phyloP scores from a whole-genome alignment of 306 rosid genomes.

The Arachis stenosperma region DNA sequence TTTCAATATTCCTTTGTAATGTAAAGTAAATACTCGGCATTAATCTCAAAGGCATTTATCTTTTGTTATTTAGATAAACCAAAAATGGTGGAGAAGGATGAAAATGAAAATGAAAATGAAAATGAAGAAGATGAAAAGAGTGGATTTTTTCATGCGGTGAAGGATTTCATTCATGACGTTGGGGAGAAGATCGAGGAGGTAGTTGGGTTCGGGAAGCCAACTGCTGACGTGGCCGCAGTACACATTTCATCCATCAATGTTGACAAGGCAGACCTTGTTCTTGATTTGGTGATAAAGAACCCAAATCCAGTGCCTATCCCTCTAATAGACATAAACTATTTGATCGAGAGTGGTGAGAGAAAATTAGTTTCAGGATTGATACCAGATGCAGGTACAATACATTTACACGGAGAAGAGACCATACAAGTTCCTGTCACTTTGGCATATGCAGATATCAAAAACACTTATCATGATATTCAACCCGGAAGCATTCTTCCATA shows the following conservation, averaged over 20 bases:
- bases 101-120: conserved; percentile 40
- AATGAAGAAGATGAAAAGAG: conserved; percentile 50
- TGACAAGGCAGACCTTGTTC: conserved; percentile 64
- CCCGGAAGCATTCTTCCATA: conserved; percentile 81
- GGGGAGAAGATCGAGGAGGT: conserved; percentile 81
- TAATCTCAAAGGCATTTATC: background rate
- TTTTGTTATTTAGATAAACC: conserved; percentile 36
- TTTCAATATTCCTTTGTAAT: background rate
- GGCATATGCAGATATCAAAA: conserved; percentile 74
- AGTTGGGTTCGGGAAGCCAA: conserved; percentile 81
- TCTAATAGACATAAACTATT: conserved; percentile 68
- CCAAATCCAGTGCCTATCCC: conserved; percentile 88
- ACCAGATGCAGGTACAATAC: conserved; percentile 84
- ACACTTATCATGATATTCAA: conserved; percentile 59
- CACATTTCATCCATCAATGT: conserved; percentile 71
- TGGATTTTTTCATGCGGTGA: conserved; percentile 66
- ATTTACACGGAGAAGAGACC: conserved; percentile 79
- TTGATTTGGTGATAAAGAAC: conserved; percentile 76
- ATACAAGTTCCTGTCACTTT: conserved; percentile 64
- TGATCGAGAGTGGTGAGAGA: conserved; percentile 79
- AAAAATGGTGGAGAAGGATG: conserved; percentile 54
- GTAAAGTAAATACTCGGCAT: background rate
- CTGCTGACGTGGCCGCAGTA: conserved; percentile 68
- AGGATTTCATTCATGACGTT: conserved; percentile 74
- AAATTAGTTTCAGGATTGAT: conserved; percentile 78